Evolutionary conservation across 257 asterid species (phyloP).

Genomic region (Solanum pimpinellifolium): DNA sequence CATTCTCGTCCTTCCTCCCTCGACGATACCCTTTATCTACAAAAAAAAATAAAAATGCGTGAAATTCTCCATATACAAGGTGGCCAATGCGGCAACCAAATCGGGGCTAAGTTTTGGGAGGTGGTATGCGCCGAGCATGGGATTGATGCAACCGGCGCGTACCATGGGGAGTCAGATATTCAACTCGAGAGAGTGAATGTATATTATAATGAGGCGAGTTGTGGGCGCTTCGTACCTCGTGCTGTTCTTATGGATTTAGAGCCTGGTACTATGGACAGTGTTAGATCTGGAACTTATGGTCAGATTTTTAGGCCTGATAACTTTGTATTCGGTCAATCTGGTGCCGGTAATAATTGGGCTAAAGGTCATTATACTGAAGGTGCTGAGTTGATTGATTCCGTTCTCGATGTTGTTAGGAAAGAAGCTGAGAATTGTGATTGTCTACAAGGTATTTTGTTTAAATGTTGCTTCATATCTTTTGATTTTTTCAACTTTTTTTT

Average conservation of each 20-base stretch:
- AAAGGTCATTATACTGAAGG: conserved; percentile 40
- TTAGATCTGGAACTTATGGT: conserved; percentile 27
- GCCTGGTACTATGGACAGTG: conserved; percentile 46
- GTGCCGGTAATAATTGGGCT: conserved; percentile 14
- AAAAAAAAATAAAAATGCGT: conserved; percentile 11
- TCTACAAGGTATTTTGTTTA: conserved; percentile 14
- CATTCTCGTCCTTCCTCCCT: not conserved
- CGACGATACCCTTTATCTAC: not conserved
- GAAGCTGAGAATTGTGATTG: conserved; percentile 45
- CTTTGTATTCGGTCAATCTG: conserved; percentile 32
- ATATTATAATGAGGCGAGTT: conserved; percentile 35
- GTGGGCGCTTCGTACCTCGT: conserved; percentile 33
- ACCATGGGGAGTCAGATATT: conserved; percentile 29
- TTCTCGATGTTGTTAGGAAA: conserved; percentile 36
- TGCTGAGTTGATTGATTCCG: conserved; percentile 39
- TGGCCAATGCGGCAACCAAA: conserved; percentile 48
- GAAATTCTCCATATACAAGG: conserved; percentile 45
- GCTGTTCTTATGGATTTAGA: conserved; percentile 44
- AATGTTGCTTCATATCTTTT: not conserved
- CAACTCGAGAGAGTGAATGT: conserved; percentile 39
- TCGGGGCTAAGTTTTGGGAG: conserved; percentile 41
- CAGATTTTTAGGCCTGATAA: conserved; percentile 32
- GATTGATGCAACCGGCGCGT: conserved; percentile 34
- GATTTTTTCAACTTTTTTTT: not conserved
- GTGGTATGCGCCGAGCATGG: conserved; percentile 47